A percentile compares a stretch with the other conserved stretches of the same genome.
These are phyloP conservation scores for Mycena metata DNA, from an alignment of 768 basidiomycete genomes.

Conservation along the genomic window DNA sequence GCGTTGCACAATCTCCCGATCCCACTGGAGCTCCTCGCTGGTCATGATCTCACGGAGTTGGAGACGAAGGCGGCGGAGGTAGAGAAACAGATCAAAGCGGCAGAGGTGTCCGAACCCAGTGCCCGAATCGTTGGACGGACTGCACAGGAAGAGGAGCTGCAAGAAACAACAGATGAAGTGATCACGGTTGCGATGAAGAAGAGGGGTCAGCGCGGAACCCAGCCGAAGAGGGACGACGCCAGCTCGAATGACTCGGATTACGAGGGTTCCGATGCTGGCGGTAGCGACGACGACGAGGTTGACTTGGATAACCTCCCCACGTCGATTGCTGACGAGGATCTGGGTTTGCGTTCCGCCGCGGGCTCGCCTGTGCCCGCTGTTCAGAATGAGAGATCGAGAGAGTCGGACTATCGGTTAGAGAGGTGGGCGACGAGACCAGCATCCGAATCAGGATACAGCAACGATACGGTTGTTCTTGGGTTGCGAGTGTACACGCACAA, in stretches of 20 bases:
- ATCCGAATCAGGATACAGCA: constrained; percentile 21
- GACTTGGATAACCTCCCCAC: constrained; percentile 33
- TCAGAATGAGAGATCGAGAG: not conserved
- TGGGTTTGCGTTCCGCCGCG: constrained; percentile 9
- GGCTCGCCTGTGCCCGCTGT: no score
- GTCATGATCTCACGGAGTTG: constrained; percentile 52
- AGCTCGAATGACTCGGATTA: not conserved
- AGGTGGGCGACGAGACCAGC: not conserved
- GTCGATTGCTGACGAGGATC: constrained; percentile 34
- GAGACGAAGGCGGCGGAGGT: constrained; percentile 44
- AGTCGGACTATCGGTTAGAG: not conserved
- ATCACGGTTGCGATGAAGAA: not conserved
- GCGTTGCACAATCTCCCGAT: constrained; percentile 49
- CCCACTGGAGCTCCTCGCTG: constrained; percentile 51
- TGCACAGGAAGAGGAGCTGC: no score
- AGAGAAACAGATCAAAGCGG: constrained; percentile 23
- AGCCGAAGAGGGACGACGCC: not conserved
- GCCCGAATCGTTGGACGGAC: no score
- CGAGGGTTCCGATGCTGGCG: not conserved
- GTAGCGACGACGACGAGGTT: not conserved
- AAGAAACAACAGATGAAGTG: not conserved
- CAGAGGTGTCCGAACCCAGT: constrained; percentile 11
- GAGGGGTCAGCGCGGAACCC: no score
- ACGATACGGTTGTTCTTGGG: constrained; percentile 49
- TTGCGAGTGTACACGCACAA: constrained; percentile 57